These are phyloP conservation scores for Litsea cubeba DNA, from an alignment of 164 flowering plant genomes.

Conservation along the genomic window DNA sequence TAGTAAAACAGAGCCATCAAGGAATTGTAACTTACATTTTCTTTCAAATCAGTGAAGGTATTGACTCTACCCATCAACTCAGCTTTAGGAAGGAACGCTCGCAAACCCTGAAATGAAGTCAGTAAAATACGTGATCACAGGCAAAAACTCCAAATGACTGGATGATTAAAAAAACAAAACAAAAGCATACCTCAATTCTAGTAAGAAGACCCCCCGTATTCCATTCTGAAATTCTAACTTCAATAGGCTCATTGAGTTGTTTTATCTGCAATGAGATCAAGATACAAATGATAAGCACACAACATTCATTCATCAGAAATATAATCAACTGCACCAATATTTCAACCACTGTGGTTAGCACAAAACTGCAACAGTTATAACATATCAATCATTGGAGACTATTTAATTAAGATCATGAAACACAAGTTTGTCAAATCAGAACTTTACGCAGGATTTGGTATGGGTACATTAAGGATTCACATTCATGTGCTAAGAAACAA, in stretches of 20 bases:
- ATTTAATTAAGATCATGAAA: neutral
- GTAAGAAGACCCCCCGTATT: slow-evolving; percentile 95
- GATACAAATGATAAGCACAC: neutral
- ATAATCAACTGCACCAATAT: neutral
- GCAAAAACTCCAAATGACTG: neutral
- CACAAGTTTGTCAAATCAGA: neutral
- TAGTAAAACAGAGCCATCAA: neutral
- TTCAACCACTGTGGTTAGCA: too few species aligned
- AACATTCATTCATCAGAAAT: neutral
- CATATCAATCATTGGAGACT: neutral
- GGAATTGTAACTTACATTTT: slow-evolving; percentile 52
- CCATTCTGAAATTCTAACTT: slow-evolving; percentile 88
- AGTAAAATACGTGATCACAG: neutral
- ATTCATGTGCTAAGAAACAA: neutral
- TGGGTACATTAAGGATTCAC: neutral
- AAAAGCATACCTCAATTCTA: slow-evolving; percentile 72
- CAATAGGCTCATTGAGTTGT: slow-evolving; percentile 81
- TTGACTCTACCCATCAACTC: slow-evolving; percentile 70
- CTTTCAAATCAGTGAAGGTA: slow-evolving; percentile 70
- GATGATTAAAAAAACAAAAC: neutral
- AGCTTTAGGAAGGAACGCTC: slow-evolving; percentile 90
- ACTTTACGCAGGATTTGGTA: neutral
- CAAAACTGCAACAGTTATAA: neutral
- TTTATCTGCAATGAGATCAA: slow-evolving; percentile 50
- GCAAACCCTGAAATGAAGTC: slow-evolving; percentile 59